Evolutionary conservation across 2,329 filamentous ascomycete species (phyloP).

Genomic region (Sarocladium brachiariae): DNA sequence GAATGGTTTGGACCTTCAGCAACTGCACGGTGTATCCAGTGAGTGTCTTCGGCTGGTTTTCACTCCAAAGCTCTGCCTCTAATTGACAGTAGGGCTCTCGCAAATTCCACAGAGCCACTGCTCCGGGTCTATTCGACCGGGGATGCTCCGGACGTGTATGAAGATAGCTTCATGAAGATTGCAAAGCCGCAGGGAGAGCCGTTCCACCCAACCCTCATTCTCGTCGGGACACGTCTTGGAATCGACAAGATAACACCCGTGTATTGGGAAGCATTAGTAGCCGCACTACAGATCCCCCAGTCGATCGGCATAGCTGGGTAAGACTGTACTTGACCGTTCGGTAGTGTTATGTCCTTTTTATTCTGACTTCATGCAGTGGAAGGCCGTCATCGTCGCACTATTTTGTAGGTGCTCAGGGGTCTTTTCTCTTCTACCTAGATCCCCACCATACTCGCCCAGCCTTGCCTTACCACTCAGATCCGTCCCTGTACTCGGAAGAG

Average conservation of each 20-base stretch:
- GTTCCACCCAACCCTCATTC: constrained; percentile 79
- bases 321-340: too few species aligned
- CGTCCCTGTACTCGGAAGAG: constrained; percentile 55
- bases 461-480: constrained; percentile 54
- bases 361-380: constrained; percentile 49
- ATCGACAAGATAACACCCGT: constrained; percentile 92
- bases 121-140: constrained; percentile 84
- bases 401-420: constrained; percentile 56
- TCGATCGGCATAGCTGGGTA: constrained; percentile 96
- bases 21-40: constrained; percentile 91
- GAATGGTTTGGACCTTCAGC: constrained; percentile 99
- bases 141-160: constrained; percentile 86
- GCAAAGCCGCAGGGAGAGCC: constrained; percentile 58
- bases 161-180: constrained; percentile 76
- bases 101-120: constrained; percentile 55
- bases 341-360: too few species aligned
- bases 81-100: constrained; percentile 57
- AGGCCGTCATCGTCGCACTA: constrained; percentile 80
- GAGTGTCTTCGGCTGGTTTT: too few species aligned
- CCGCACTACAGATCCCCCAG: constrained; percentile 77
- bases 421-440: constrained; percentile 87
- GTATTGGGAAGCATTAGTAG: constrained; percentile 90
- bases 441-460: constrained; percentile 79
- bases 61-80: too few species aligned
- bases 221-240: constrained; percentile 82